Conservation (phyloP, 192 early-diverging fungal genomes). For the Backusella macrospora region DNA sequence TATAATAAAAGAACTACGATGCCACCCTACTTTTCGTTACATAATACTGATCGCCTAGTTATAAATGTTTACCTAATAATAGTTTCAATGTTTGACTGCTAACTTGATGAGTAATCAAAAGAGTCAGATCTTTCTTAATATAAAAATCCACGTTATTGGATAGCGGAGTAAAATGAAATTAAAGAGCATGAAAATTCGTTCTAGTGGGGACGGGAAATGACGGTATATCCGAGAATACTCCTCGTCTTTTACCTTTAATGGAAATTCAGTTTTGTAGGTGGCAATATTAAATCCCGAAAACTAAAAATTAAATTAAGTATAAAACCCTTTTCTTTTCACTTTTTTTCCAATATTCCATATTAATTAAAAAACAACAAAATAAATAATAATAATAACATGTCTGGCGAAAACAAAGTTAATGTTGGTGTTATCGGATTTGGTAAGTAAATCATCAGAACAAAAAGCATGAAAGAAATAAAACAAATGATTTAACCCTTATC, state of each 20-base stretch:
- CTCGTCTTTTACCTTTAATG: background rate
- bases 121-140: background rate
- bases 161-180: background rate
- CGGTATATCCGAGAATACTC: background rate
- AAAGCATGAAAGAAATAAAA: background rate
- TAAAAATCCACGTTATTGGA: background rate
- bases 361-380: background rate
- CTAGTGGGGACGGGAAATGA: background rate
- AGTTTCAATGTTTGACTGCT: background rate
- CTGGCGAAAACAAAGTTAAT: conserved; percentile 47
- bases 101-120: conserved; percentile 3
- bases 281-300: conserved; percentile 2
- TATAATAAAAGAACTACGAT: no score
- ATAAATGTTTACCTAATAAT: background rate
- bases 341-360: background rate
- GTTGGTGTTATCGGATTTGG: conserved; percentile 73
- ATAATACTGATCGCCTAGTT: background rate
- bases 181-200: background rate
- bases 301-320: background rate
- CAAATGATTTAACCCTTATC: background rate
- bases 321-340: background rate
- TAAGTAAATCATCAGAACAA: conserved; percentile 46
- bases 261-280: background rate
- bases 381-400: conserved; percentile 15
- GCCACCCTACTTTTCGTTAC: no score